phyloP scores from a whole-genome alignment of 441 rosid genomes.

The Pelargonium citronellum region DNA sequence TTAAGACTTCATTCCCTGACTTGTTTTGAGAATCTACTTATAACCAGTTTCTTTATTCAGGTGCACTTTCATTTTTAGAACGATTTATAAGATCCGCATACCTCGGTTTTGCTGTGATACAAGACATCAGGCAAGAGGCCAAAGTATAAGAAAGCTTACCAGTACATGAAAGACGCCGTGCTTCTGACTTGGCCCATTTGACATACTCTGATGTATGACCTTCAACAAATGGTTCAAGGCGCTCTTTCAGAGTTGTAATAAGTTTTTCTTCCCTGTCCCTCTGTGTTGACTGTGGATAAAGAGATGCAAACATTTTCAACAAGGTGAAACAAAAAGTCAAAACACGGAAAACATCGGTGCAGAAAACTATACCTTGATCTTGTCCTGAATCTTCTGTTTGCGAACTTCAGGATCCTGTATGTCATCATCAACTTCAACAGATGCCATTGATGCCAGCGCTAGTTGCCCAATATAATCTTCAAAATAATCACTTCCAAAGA shows the following conservation, averaged over 20 bases:
- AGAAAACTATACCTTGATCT: conserved; percentile 48
- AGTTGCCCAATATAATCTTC: conserved; percentile 93
- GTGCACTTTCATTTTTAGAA: too few relatives aligned
- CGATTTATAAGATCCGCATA: too few relatives aligned
- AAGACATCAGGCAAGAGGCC: too few relatives aligned
- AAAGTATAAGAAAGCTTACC: conserved; percentile 51
- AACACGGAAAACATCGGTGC: background rate
- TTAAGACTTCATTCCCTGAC: too few relatives aligned
- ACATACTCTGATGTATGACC: conserved; percentile 55
- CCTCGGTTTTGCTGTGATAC: too few relatives aligned
- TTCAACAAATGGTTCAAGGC: conserved; percentile 67
- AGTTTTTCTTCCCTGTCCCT: conserved; percentile 69
- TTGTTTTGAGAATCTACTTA: too few relatives aligned
- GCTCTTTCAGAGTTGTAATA: conserved; percentile 45
- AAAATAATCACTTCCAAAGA: conserved; percentile 82
- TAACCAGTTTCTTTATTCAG: too few relatives aligned
- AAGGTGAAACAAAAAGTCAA: conserved; percentile 10
- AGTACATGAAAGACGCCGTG: conserved; percentile 59
- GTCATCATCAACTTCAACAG: conserved; percentile 53
- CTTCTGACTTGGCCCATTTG: conserved; percentile 75
- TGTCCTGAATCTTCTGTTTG: conserved; percentile 52
- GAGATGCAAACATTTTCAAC: conserved; percentile 15
- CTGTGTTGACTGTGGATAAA: conserved; percentile 38
- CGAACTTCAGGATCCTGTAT: conserved; percentile 40
- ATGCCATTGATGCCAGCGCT: conserved; percentile 59